Conservation (phyloP, 2,329 filamentous ascomycete species). For the Fusarium devonianum region DNA sequence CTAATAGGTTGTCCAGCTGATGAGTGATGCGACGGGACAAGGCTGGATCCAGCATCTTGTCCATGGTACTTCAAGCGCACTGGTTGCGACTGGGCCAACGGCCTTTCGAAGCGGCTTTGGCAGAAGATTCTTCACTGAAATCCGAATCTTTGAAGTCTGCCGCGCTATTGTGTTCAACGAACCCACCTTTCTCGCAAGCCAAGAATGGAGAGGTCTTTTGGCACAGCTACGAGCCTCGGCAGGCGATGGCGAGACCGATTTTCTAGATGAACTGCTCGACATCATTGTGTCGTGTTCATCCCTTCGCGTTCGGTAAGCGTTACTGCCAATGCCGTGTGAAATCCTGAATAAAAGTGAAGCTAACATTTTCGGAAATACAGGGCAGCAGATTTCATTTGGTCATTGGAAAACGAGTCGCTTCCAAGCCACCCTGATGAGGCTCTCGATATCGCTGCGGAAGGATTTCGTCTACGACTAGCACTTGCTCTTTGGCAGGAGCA, state of each 20-base stretch:
- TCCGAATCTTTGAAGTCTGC: constrained; percentile 45
- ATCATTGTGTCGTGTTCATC: constrained; percentile 44
- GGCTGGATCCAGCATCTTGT: constrained; percentile 48
- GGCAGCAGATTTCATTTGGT: constrained; percentile 4
- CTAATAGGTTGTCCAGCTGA: constrained; percentile 34
- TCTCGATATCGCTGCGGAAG: constrained; percentile 24
- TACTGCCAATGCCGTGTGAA: no score
- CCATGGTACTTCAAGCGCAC: constrained; percentile 44
- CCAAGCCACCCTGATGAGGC: neutral
- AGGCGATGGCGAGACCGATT: accelerated
- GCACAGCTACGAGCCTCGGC: neutral
- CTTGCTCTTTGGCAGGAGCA: constrained; percentile 22
- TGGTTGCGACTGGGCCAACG: constrained; percentile 42
- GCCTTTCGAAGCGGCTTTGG: constrained; percentile 34
- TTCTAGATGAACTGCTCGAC: constrained; percentile 41
- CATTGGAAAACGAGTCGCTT: accelerated
- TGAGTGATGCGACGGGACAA: constrained; percentile 43
- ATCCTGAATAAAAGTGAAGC: no score
- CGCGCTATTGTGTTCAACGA: constrained; percentile 45
- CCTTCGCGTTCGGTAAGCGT: constrained; percentile 43
- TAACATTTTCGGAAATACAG: neutral
- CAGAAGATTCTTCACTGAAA: constrained; percentile 42
- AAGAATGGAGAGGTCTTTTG: constrained; percentile 35
- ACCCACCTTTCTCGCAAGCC: constrained; percentile 35
- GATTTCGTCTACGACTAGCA: constrained; percentile 27